Conservation (phyloP, 176 grass and related monocot species). For the Triticum dicoccoides region DNA sequence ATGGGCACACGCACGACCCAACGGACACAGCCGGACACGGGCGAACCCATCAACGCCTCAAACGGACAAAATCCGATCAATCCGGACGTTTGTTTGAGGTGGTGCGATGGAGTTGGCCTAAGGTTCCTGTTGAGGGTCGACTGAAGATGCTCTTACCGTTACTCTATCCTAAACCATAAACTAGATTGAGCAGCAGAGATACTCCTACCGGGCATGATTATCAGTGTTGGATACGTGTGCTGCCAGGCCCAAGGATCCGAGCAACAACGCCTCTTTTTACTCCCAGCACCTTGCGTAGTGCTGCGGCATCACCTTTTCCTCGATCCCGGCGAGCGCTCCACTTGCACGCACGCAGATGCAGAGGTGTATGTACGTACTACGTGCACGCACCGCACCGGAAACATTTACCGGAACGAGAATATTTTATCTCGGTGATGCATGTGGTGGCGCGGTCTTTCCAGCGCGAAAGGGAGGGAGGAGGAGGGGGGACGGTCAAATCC, state of each 20-base stretch:
- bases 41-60: too few species aligned
- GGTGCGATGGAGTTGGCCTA: too few species aligned
- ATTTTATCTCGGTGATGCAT: neutral
- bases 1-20: too few species aligned
- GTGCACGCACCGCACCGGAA: neutral
- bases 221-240: neutral
- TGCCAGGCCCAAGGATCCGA: neutral
- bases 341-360: neutral
- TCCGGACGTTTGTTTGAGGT: too few species aligned
- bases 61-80: too few species aligned
- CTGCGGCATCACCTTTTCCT: conserved; percentile 26
- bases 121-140: too few species aligned
- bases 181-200: neutral
- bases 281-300: neutral
- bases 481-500: conserved; percentile 3
- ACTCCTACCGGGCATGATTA: neutral
- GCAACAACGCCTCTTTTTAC: neutral
- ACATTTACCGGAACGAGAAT: neutral
- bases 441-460: neutral
- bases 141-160: neutral
- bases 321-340: neutral
- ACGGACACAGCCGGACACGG: too few species aligned
- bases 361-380: neutral
- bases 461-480: neutral
- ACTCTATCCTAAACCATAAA: neutral